Percentiles rank a stretch among this genome's conserved stretches.
These are phyloP conservation scores for Candida sojae DNA, from an alignment of 1,139 yeast species.

Conservation along the genomic window DNA sequence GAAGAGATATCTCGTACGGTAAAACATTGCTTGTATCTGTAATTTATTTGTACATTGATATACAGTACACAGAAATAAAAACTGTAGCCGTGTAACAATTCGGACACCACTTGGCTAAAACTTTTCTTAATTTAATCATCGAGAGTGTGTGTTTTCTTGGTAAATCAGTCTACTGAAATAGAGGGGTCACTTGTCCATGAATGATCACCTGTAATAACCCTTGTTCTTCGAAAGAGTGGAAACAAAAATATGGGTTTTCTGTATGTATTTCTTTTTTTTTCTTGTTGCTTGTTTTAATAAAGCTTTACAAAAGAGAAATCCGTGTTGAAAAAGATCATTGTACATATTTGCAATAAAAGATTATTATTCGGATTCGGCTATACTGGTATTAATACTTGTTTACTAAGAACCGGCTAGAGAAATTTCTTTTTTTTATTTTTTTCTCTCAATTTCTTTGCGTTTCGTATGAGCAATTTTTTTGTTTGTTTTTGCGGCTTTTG, in stretches of 20 bases:
- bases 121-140: too few relatives aligned
- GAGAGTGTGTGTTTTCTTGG: too few relatives aligned
- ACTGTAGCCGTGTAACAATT: not conserved
- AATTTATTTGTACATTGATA: too few relatives aligned
- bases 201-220: too few relatives aligned
- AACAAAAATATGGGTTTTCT: too few relatives aligned
- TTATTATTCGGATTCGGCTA: conserved; percentile 2
- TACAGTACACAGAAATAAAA: not conserved
- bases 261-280: not conserved
- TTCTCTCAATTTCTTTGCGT: not conserved
- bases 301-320: not conserved
- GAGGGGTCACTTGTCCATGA: too few relatives aligned
- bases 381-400: not conserved
- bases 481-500: not conserved
- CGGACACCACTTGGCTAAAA: not conserved
- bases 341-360: not conserved
- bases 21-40: too few relatives aligned
- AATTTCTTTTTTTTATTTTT: not conserved
- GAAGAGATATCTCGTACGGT: not conserved
- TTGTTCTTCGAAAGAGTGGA: too few relatives aligned
- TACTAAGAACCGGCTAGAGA: not conserved
- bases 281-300: not conserved
- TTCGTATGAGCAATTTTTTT: not conserved
- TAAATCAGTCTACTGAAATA: too few relatives aligned
- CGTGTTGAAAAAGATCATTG: too few relatives aligned